phyloP scores from a whole-genome alignment of 805 yeast species.

The Ogataea chonburiensis region DNA sequence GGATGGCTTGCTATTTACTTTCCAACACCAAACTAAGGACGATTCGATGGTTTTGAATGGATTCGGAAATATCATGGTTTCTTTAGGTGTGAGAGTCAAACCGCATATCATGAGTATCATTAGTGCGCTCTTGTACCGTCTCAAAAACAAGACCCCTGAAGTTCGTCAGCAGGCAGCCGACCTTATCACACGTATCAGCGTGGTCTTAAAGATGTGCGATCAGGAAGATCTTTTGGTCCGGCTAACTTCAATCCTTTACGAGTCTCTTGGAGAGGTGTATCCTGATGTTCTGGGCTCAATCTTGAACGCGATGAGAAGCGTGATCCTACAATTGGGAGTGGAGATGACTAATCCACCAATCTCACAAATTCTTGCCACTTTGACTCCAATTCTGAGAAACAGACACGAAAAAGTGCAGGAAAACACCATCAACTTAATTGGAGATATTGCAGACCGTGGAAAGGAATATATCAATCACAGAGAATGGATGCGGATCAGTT shows the following conservation, averaged over 20 bases:
- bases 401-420: slow-evolving; percentile 90
- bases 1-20: slow-evolving; percentile 78
- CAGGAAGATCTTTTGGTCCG: slow-evolving; percentile 63
- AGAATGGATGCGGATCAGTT: slow-evolving; percentile 97
- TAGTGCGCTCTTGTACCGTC: slow-evolving; percentile 66
- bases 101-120: slow-evolving; percentile 75
- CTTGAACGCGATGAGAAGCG: slow-evolving; percentile 63
- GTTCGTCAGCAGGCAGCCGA: slow-evolving; percentile 86
- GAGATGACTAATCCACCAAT: slow-evolving; percentile 74
- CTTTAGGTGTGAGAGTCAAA: slow-evolving; percentile 61
- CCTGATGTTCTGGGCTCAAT: slow-evolving; percentile 93
- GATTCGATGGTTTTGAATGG: slow-evolving; percentile 56
- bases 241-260: slow-evolving; percentile 75
- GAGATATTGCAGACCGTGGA: slow-evolving; percentile 74
- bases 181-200: slow-evolving; percentile 62
- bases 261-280: slow-evolving; percentile 88
- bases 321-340: slow-evolving; percentile 60
- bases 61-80: slow-evolving; percentile 59
- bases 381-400: slow-evolving; percentile 89
- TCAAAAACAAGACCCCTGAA: slow-evolving; percentile 68
- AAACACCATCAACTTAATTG: slow-evolving; percentile 73
- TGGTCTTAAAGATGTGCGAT: slow-evolving; percentile 62
- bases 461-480: slow-evolving; percentile 83
- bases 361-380: slow-evolving; percentile 76
- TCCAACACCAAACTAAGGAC: slow-evolving; percentile 70